These are phyloP conservation scores for Celoporthe dispersa DNA, from an alignment of 2,329 filamentous ascomycete species.

Conservation along the genomic window DNA sequence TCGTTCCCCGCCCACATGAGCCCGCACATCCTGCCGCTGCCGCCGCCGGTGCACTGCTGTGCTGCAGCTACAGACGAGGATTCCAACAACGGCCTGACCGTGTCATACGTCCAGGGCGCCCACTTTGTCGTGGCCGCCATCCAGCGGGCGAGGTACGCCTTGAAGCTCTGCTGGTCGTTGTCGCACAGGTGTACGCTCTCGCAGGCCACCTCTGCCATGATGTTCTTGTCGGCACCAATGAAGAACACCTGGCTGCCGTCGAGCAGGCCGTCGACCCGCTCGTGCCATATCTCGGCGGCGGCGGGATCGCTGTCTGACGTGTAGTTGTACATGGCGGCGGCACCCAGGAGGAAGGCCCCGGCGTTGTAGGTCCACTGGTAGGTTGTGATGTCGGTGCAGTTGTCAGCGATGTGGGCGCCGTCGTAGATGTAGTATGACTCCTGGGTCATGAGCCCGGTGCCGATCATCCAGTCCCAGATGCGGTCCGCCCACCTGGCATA, in stretches of 20 bases:
- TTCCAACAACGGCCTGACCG: constrained; percentile 57
- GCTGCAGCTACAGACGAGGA: constrained; percentile 62
- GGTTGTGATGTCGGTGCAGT: constrained; percentile 62
- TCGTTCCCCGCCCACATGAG: constrained; percentile 59
- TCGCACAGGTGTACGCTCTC: constrained; percentile 66
- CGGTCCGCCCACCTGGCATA: constrained; percentile 76
- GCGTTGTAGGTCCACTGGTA: constrained; percentile 74
- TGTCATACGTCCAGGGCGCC: constrained; percentile 61
- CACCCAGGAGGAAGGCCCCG: constrained; percentile 67
- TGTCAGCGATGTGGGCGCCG: constrained; percentile 57
- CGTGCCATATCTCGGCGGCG: constrained; percentile 52
- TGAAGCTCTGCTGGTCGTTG: constrained; percentile 64
- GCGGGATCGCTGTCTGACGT: constrained; percentile 40
- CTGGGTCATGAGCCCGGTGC: constrained; percentile 57
- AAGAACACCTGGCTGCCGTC: constrained; percentile 58
- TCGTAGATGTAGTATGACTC: constrained; percentile 61
- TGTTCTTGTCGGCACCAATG: constrained; percentile 42
- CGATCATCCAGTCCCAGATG: constrained; percentile 69
- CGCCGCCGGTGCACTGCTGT: constrained; percentile 60
- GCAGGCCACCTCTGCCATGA: constrained; percentile 70
- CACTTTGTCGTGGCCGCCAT: constrained; percentile 66
- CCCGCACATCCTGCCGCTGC: constrained; percentile 62
- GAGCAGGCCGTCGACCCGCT: constrained; percentile 61
- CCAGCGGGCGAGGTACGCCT: constrained; percentile 66
- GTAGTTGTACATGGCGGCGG: constrained; percentile 72